Conservation (phyloP, 2,329 filamentous ascomycete species). For the Sphaerulina vaccinii region DNA sequence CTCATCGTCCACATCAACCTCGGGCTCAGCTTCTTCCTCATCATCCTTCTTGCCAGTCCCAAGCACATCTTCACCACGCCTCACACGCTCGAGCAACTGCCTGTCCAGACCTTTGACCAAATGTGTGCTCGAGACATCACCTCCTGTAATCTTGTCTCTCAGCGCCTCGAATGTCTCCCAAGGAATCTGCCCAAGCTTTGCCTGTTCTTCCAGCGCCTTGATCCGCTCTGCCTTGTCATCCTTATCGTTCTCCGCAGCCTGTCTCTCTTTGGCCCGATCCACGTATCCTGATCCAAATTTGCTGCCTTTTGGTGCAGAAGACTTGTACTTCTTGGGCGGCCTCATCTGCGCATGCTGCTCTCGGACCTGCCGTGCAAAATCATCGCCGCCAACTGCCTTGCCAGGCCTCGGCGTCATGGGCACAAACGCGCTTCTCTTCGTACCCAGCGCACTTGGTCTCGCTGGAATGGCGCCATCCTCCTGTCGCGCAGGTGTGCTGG, state of each 20-base stretch:
- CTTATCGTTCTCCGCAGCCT: slow-evolving; percentile 50
- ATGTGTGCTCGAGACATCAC: slow-evolving; percentile 77
- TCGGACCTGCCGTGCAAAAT: slow-evolving; percentile 82
- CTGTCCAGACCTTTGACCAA: slow-evolving; percentile 90
- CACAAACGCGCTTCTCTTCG: slow-evolving; percentile 51
- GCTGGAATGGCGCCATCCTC: slow-evolving; percentile 35
- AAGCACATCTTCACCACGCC: slow-evolving; percentile 61
- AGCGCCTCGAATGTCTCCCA: slow-evolving; percentile 73
- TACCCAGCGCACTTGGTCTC: slow-evolving; percentile 39
- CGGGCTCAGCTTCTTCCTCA: slow-evolving; percentile 20
- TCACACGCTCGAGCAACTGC: slow-evolving; percentile 69
- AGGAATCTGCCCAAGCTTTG: slow-evolving; percentile 83
- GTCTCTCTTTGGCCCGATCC: slow-evolving; percentile 71
- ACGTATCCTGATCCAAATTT: slow-evolving; percentile 77
- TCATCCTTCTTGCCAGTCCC: slow-evolving; percentile 39
- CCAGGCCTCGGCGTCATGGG: slow-evolving; percentile 89
- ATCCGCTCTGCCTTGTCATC: slow-evolving; percentile 65
- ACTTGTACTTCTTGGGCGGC: slow-evolving; percentile 67
- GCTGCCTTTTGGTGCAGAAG: slow-evolving; percentile 75
- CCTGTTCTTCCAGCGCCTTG: slow-evolving; percentile 74
- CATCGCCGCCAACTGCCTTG: slow-evolving; percentile 51
- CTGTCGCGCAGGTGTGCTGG: slow-evolving; percentile 50
- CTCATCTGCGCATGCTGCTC: slow-evolving; percentile 61
- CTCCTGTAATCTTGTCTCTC: slow-evolving; percentile 74
- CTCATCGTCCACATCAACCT: slow-evolving; percentile 44